phyloP scores from a whole-genome alignment of 495 filamentous ascomycete genomes.

The Penicillium bovifimosum region DNA sequence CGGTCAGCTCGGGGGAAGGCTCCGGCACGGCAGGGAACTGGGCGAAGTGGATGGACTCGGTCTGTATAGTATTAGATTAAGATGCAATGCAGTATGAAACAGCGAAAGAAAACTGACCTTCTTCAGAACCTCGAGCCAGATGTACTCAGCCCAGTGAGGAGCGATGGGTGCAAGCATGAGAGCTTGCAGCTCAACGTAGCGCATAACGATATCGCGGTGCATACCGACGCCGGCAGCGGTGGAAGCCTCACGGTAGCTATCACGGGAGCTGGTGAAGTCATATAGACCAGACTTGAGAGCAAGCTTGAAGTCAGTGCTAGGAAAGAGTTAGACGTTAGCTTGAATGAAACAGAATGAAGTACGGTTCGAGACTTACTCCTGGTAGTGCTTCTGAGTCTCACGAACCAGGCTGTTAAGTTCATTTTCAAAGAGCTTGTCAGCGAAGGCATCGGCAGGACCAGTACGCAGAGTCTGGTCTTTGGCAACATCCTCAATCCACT shows the following conservation, averaged over 20 bases:
- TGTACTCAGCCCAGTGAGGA: slow-evolving; percentile 91
- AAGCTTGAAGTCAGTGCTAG: slow-evolving; percentile 75
- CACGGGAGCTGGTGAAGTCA: slow-evolving; percentile 79
- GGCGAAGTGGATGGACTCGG: slow-evolving; percentile 70
- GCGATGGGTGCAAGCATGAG: slow-evolving; percentile 73
- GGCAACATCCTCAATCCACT: slow-evolving; percentile 85
- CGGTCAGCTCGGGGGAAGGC: slow-evolving; percentile 56
- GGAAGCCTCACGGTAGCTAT: slow-evolving; percentile 82
- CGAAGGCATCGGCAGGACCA: slow-evolving; percentile 69
- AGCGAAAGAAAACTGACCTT: slow-evolving; percentile 45
- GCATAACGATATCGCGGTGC: slow-evolving; percentile 67
- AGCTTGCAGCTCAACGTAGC: slow-evolving; percentile 85
- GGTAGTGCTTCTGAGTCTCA: slow-evolving; percentile 71
- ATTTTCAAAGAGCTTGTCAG: slow-evolving; percentile 87
- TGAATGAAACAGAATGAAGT: not conserved
- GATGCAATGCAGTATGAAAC: not conserved
- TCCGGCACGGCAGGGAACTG: slow-evolving; percentile 68
- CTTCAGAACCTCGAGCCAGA: slow-evolving; percentile 84
- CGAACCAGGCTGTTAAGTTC: slow-evolving; percentile 81
- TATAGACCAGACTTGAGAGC: slow-evolving; percentile 88
- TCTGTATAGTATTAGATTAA: slow-evolving; percentile 26
- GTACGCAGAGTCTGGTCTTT: slow-evolving; percentile 67
- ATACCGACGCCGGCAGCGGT: slow-evolving; percentile 70
- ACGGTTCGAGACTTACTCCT: slow-evolving; percentile 42
- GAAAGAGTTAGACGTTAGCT: slow-evolving; percentile 26